Conservation (phyloP, 2,329 filamentous ascomycete genomes). For the Apiospora arundinis region DNA sequence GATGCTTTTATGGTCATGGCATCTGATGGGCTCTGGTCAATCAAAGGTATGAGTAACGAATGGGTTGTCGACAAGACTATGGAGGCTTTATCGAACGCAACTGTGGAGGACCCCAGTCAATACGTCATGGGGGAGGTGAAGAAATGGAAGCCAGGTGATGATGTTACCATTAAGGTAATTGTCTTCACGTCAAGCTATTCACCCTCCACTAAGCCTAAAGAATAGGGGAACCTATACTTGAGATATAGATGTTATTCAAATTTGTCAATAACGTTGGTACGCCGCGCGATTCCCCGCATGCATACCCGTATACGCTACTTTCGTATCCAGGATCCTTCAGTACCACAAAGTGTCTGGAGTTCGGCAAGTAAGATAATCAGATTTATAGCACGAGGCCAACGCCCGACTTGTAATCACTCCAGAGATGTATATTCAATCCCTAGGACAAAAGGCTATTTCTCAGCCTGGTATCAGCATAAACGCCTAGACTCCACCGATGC, state of each 20-base stretch:
- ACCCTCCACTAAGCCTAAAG: not conserved
- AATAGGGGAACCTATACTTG: not conserved
- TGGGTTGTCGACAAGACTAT: not conserved
- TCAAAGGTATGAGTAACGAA: not conserved
- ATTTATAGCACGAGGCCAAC: not conserved
- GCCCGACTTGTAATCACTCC: not conserved
- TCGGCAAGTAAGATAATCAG: not conserved
- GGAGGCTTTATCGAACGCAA: not conserved
- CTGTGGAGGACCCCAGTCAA: not conserved
- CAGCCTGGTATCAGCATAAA: constrained; percentile 7
- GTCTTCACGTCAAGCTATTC: not conserved
- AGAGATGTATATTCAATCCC: not conserved
- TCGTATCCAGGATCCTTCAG: not conserved
- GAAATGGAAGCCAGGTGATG: not conserved
- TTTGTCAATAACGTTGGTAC: not conserved
- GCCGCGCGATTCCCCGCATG: not conserved
- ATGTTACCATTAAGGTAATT: not conserved
- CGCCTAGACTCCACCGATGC: constrained; percentile 8
- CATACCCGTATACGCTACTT: not conserved
- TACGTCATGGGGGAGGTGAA: constrained; percentile 5
- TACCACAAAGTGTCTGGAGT: not conserved
- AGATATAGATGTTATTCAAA: not conserved
- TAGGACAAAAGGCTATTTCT: not conserved
- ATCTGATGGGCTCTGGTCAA: not conserved
- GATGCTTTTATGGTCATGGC: not conserved